Evolutionary conservation across 1,284 basidiomycete genomes (phyloP).

Genomic region (Rhodotorula mucilaginosa): DNA sequence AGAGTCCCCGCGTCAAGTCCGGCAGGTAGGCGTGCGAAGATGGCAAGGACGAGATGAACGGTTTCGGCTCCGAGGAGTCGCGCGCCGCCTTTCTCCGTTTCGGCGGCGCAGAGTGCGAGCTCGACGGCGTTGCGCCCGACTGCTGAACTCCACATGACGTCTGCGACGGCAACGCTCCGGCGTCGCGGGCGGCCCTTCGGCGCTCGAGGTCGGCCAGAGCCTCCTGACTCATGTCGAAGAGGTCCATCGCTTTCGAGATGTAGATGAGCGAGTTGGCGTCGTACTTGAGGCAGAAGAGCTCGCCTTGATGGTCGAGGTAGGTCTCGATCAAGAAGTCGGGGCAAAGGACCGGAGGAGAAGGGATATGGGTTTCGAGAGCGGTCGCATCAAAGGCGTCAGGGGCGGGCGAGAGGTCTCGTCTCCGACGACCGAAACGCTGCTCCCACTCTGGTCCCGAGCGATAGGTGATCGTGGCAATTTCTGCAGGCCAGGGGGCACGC

Average conservation of each 20-base stretch:
- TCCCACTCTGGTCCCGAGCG: slow-evolving; percentile 99
- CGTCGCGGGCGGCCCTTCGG: slow-evolving; percentile 33
- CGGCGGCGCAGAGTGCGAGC: slow-evolving; percentile 48
- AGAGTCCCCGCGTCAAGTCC: slow-evolving; percentile 77
- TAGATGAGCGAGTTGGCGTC: slow-evolving; percentile 99
- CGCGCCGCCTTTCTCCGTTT: background rate
- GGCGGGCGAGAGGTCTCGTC: slow-evolving; percentile 51
- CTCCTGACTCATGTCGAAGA: slow-evolving; percentile 90
- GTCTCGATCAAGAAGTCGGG: slow-evolving; percentile 99
- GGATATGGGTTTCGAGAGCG: slow-evolving; percentile 19
- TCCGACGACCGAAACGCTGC: slow-evolving; percentile 81
- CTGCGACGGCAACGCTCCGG: slow-evolving; percentile 25
- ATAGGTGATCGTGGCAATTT: slow-evolving; percentile 99
- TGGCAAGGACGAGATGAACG: slow-evolving; percentile 56
- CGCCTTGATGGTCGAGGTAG: slow-evolving; percentile 90
- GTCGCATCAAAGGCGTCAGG: slow-evolving; percentile 20
- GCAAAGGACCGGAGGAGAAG: slow-evolving; percentile 62
- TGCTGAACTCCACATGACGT: slow-evolving; percentile 33
- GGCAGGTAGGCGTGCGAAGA: slow-evolving; percentile 66
- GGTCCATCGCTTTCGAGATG: slow-evolving; percentile 97
- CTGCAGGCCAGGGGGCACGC: slow-evolving; percentile 50
- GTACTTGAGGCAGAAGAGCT: slow-evolving; percentile 94
- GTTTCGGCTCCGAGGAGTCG: slow-evolving; percentile 16
- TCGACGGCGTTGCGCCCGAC: slow-evolving; percentile 52
- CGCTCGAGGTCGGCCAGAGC: slow-evolving; percentile 65